Evolutionary conservation across 75 land plant species (phyloP).

Genomic region (Picea glauca): DNA sequence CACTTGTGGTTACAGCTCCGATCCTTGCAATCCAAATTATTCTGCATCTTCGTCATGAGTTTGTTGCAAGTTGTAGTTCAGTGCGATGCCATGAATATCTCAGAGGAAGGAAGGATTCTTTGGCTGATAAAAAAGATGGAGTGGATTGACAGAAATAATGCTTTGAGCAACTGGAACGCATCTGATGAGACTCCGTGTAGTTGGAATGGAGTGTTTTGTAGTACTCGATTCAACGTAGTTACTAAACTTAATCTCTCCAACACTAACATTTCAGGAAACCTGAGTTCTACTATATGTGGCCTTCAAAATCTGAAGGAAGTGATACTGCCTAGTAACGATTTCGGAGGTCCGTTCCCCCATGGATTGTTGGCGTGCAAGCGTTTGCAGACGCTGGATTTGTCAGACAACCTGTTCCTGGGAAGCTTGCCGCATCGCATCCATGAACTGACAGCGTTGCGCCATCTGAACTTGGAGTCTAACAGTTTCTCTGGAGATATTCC

Average conservation of each 20-base stretch:
- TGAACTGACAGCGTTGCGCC: slow-evolving; percentile 27
- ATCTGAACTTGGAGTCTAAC: slow-evolving; percentile 33
- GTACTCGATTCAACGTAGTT: slow-evolving; percentile 14
- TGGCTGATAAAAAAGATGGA: no score
- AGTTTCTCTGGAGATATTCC: slow-evolving; percentile 30
- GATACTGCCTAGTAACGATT: slow-evolving; percentile 7
- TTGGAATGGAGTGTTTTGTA: slow-evolving; percentile 33
- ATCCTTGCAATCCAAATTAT: no score
- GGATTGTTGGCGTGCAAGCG: background rate
- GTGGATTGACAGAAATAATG: background rate
- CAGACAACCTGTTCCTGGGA: slow-evolving; percentile 34
- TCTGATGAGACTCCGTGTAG: slow-evolving; percentile 12
- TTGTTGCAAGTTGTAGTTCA: no score
- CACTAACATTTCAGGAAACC: slow-evolving; percentile 38
- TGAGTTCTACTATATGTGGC: slow-evolving; percentile 30
- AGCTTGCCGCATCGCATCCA: slow-evolving; percentile 44
- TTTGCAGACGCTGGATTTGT: background rate
- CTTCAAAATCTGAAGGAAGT: slow-evolving; percentile 22
- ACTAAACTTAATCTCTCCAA: slow-evolving; percentile 16
- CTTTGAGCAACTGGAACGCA: background rate
- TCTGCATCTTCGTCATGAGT: no score
- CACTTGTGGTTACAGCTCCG: no score
- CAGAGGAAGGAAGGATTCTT: no score
- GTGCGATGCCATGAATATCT: no score
- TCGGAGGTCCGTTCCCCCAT: background rate